Evolutionary conservation across 2,329 filamentous ascomycete species (phyloP).

Genomic region (Aaosphaeria pasadenensis): DNA sequence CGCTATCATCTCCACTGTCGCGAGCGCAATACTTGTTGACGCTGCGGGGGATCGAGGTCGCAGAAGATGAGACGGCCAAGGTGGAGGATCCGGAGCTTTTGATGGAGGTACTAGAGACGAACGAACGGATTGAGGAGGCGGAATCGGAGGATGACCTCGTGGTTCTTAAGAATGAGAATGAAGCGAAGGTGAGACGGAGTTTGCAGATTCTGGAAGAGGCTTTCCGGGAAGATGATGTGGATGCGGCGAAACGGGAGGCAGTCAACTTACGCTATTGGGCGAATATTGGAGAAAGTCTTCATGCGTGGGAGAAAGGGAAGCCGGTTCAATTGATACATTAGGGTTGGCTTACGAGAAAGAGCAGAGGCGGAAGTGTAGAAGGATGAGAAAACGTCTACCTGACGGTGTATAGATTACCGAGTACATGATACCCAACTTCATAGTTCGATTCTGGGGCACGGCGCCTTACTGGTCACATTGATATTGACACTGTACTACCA

Average conservation of each 20-base stretch:
- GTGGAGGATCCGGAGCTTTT: constrained; percentile 70
- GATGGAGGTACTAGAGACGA: constrained; percentile 74
- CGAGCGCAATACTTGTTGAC: constrained; percentile 85
- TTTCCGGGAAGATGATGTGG: constrained; percentile 65
- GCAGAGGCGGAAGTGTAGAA: neutral
- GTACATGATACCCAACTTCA: no score
- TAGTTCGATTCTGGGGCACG: no score
- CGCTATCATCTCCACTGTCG: constrained; percentile 71
- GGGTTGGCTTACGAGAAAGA: neutral
- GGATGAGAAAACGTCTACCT: neutral
- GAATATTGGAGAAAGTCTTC: constrained; percentile 76
- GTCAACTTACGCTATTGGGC: constrained; percentile 85
- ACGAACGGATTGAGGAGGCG: constrained; percentile 58
- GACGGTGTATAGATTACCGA: no score
- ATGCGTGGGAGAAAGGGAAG: constrained; percentile 81
- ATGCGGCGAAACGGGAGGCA: constrained; percentile 66
- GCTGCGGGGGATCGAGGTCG: constrained; percentile 71
- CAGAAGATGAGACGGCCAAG: constrained; percentile 72
- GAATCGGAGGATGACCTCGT: constrained; percentile 61
- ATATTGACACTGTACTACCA: no score
- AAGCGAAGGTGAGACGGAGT: constrained; percentile 61
- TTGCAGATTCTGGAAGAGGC: constrained; percentile 61
- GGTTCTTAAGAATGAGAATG: constrained; percentile 62
- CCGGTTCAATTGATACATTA: constrained; percentile 56
- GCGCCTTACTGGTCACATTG: no score